Evolutionary conservation across 2,329 filamentous ascomycete species (phyloP), one percentile per base, ranked within the genome.

Genomic region (Cercospora beticola): DNA sequence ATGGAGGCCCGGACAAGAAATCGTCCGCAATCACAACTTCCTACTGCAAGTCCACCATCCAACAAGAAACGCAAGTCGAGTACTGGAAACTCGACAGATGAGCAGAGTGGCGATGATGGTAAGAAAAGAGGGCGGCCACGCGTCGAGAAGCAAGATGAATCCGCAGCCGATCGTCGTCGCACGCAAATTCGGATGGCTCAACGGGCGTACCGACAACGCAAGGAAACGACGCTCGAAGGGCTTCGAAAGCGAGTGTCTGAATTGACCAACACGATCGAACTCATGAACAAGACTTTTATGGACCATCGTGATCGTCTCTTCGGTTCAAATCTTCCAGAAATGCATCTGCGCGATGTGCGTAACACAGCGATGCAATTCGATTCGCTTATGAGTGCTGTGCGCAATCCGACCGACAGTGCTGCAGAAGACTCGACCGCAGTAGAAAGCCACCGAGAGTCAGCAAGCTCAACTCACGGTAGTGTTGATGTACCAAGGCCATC

Each of bases 141-240:
- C 62, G 84, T 95, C 16, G 89, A 94, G 73, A 87, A 88, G n/a
- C 88, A 88, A 69, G 91, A 94, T 79, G 88, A 92, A 79, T 93
- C 90, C 26, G 88, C 91, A 70, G 88, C 87, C 64, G 92, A 94
- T 82, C 90, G 92, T 70, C 90, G 93, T 63, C 87, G 93, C 65
- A 94, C 92, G 5, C 93, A 97, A 78, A 95, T 97, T 71, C 89
- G 93, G 26, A 86, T 94, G 65, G 93, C 93, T 1, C 93, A 97
- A 78, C 85, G 93, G 72, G 92, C 92, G 0, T 97, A 97, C 76
- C 88, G 93, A 16, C 88, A 91, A 75, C 89, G 93, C 62, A 97
- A 97, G 80, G 93, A 97, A 76, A 90, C 86, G 23, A 91, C 91
- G 5, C 94, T 97, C 66, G 86, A 88, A 30, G 88, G 87, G 0